These are phyloP conservation scores for Lentinula detonsa DNA, from an alignment of 768 basidiomycete species.

Conservation along the genomic window DNA sequence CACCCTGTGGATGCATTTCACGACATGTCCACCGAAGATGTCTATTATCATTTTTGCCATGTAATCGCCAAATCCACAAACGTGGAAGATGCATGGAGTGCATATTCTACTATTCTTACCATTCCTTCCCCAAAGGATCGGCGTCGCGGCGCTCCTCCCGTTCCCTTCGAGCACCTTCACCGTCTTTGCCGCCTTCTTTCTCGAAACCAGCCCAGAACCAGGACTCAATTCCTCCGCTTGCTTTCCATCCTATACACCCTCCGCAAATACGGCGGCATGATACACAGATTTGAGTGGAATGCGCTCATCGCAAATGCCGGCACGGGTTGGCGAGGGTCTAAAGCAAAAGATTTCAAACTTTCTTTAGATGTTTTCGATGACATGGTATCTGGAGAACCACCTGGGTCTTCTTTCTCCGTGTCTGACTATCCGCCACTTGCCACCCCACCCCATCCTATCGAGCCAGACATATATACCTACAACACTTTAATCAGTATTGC, in stretches of 20 bases:
- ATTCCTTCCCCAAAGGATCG: constrained; percentile 16
- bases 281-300: constrained; percentile 74
- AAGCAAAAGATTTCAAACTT: constrained; percentile 49
- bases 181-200: constrained; percentile 57
- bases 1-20: background rate
- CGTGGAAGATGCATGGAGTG: constrained; percentile 30
- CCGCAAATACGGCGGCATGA: constrained; percentile 43
- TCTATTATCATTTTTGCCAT: constrained; percentile 13
- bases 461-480: constrained; percentile 66
- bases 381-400: constrained; percentile 41
- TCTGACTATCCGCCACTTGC: constrained; percentile 4
- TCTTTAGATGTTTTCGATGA: constrained; percentile 58
- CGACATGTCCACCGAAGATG: background rate
- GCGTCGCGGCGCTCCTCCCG: constrained; percentile 15
- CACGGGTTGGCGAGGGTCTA: constrained; percentile 56
- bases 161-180: constrained; percentile 48
- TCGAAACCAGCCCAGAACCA: constrained; percentile 46
- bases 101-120: constrained; percentile 31
- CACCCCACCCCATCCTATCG: constrained; percentile 15
- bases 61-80: constrained; percentile 16
- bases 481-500: constrained; percentile 65
- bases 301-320: constrained; percentile 63
- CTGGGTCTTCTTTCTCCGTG: constrained; percentile 26
- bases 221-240: constrained; percentile 54
- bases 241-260: constrained; percentile 62